phyloP scores from a whole-genome alignment of 805 yeast genomes.

The Ogataea chonburiensis region DNA sequence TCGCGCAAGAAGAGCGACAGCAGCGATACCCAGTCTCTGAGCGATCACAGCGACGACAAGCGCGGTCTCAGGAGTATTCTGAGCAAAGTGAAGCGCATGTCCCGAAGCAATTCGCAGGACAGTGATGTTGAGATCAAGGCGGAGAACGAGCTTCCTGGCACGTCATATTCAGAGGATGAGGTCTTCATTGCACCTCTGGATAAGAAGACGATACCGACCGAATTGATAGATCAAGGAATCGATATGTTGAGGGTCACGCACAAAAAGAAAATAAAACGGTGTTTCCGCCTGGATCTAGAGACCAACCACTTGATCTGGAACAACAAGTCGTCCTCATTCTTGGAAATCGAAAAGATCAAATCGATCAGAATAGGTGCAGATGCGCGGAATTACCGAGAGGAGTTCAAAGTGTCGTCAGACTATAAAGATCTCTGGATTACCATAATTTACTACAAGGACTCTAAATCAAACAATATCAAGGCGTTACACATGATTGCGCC shows the following conservation, averaged over 20 bases:
- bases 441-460: constrained; percentile 62
- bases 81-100: constrained; percentile 15
- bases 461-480: constrained; percentile 61
- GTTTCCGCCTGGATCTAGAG: constrained; percentile 54
- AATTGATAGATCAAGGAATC: constrained; percentile 55
- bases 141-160: constrained; percentile 12
- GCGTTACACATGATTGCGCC: constrained; percentile 77
- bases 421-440: constrained; percentile 75
- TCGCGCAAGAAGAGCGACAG: constrained; percentile 11
- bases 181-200: constrained; percentile 21
- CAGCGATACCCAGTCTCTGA: constrained; percentile 11
- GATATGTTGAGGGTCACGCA: constrained; percentile 68
- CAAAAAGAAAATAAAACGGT: constrained; percentile 60
- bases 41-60: constrained; percentile 17
- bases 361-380: constrained; percentile 62
- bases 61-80: constrained; percentile 9
- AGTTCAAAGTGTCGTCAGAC: constrained; percentile 68
- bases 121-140: constrained; percentile 4
- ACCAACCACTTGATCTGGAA: constrained; percentile 60
- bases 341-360: constrained; percentile 62
- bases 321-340: constrained; percentile 41
- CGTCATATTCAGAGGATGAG: constrained; percentile 20
- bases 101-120: constrained; percentile 21
- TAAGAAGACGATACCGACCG: constrained; percentile 41
- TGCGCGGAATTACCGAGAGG: constrained; percentile 85